Percentiles rank a stretch among this genome's conserved stretches.
phyloP scores from a whole-genome alignment of 1,139 yeast genomes.

The Pichia sp. region DNA sequence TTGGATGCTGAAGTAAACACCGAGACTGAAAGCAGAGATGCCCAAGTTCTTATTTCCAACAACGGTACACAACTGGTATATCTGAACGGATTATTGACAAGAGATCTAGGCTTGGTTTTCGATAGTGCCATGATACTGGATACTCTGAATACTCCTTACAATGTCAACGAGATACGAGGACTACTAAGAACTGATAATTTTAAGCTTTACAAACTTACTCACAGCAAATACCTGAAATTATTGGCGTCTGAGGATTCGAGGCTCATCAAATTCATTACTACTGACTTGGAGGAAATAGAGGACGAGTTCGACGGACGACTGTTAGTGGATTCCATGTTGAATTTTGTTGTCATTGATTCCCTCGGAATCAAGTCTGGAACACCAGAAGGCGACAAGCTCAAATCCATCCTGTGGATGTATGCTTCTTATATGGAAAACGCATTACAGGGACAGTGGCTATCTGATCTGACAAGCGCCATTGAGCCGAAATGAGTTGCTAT shows the following conservation, averaged over 20 bases:
- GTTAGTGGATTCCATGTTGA: constrained; percentile 8
- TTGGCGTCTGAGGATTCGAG: no score
- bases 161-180: no score
- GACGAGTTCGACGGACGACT: constrained; percentile 1
- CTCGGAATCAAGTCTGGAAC: neutral
- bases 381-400: constrained; percentile 2
- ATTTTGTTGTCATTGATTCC: constrained; percentile 1
- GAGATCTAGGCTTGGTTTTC: constrained; percentile 7
- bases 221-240: no score
- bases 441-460: constrained; percentile 11
- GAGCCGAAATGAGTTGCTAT: neutral
- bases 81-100: constrained; percentile 9
- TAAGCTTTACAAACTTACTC: no score
- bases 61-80: constrained; percentile 2
- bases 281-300: no score
- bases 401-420: constrained; percentile 10
- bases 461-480: constrained; percentile 17
- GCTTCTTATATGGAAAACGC: constrained; percentile 9
- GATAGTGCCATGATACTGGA: no score
- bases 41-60: constrained; percentile 8
- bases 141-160: no score
- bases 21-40: constrained; percentile 7
- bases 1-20: constrained; percentile 7
- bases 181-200: no score
- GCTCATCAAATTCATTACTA: no score